Conservation (phyloP, 805 yeast genomes). For the Wickerhamomyces strasburgensis region DNA sequence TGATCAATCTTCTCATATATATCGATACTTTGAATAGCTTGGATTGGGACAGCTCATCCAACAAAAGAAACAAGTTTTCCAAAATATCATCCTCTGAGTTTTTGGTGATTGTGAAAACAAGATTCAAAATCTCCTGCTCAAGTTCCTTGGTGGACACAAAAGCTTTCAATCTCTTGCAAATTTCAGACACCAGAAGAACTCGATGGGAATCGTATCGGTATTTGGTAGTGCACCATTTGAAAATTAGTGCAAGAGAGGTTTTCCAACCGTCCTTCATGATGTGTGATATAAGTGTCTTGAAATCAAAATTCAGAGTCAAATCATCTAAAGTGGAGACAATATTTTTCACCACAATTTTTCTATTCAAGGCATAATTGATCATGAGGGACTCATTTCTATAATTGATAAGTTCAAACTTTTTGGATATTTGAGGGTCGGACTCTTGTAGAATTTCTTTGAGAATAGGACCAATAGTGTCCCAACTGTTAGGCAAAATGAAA, state of each 20-base stretch:
- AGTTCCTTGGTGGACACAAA: slow-evolving; percentile 27
- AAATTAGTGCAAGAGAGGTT: slow-evolving; percentile 29
- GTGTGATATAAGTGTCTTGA: slow-evolving; percentile 28
- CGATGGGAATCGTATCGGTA: slow-evolving; percentile 16
- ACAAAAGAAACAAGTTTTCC: slow-evolving; percentile 36
- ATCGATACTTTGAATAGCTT: slow-evolving; percentile 44
- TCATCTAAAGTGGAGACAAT: slow-evolving; percentile 35
- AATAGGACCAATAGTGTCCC: slow-evolving; percentile 49
- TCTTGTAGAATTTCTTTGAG: slow-evolving; percentile 37
- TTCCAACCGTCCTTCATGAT: slow-evolving; percentile 29
- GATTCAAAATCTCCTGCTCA: slow-evolving; percentile 31
- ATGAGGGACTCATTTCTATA: slow-evolving; percentile 70
- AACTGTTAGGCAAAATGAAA: slow-evolving; percentile 58
- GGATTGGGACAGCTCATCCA: slow-evolving; percentile 38
- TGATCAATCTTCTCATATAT: slow-evolving; percentile 74
- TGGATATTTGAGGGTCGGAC: slow-evolving; percentile 29
- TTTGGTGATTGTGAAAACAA: slow-evolving; percentile 29
- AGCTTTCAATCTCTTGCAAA: slow-evolving; percentile 13
- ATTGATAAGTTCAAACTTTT: slow-evolving; percentile 54
- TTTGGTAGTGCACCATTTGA: slow-evolving; percentile 37
- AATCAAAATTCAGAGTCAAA: slow-evolving; percentile 27
- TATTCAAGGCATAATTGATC: slow-evolving; percentile 35
- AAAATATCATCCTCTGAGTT: slow-evolving; percentile 30
- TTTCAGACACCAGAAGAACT: slow-evolving; percentile 13
- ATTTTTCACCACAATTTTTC: slow-evolving; percentile 19